Percentiles rank a stretch among this genome's conserved stretches.
Conservation (phyloP, 352 stramenopile genomes). For the Phytophthora brassicae region DNA sequence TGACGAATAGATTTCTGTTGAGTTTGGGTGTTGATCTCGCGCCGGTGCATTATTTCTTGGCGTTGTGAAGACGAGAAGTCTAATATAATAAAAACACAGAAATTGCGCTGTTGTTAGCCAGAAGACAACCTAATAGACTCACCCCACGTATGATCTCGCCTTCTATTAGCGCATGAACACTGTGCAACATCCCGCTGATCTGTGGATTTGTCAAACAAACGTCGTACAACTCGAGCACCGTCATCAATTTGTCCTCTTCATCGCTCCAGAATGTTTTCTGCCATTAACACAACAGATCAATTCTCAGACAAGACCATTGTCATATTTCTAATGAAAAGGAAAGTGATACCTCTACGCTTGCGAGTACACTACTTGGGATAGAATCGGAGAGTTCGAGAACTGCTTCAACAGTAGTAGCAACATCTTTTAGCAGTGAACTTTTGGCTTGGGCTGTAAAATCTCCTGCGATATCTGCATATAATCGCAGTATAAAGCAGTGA, state of each 20-base stretch:
- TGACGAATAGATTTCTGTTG: slow-evolving; percentile 10
- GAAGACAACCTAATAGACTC: background rate
- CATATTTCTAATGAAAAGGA: background rate
- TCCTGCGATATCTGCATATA: slow-evolving; percentile 63
- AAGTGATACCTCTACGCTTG: slow-evolving; percentile 21
- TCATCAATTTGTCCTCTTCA: slow-evolving; percentile 40
- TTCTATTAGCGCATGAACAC: slow-evolving; percentile 48
- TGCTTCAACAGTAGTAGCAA: too few relatives aligned
- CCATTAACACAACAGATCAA: background rate
- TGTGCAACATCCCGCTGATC: slow-evolving; percentile 58
- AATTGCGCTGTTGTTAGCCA: background rate
- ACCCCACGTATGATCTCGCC: slow-evolving; percentile 17
- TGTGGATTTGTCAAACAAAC: slow-evolving; percentile 61
- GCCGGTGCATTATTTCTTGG: slow-evolving; percentile 19
- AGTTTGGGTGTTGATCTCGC: slow-evolving; percentile 10
- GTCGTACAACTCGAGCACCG: slow-evolving; percentile 48
- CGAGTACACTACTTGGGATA: slow-evolving; percentile 17
- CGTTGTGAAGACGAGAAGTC: slow-evolving; percentile 14
- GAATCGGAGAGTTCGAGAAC: slow-evolving; percentile 40
- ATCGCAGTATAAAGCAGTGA: slow-evolving; percentile 49
- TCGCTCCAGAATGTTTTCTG: slow-evolving; percentile 50
- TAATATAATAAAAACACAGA: background rate
- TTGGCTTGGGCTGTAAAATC: slow-evolving; percentile 46
- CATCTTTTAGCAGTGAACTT: slow-evolving; percentile 43
- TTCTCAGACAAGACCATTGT: background rate